phyloP scores from a whole-genome alignment of 192 early-diverging fungal genomes.

The Coemansia sp. region DNA sequence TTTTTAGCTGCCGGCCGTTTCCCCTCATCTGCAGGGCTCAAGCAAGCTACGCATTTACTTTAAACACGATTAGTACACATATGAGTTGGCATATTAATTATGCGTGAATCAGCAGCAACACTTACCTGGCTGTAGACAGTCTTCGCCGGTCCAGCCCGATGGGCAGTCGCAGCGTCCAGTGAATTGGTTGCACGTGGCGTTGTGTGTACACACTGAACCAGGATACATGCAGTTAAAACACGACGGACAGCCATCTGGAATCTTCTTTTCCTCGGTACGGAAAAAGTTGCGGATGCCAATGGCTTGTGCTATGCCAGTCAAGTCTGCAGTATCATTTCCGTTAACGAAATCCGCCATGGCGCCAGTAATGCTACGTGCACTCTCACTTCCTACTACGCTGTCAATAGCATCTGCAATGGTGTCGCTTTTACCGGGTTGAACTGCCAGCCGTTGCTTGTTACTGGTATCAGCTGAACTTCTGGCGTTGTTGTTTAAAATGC shows the following conservation, averaged over 20 bases:
- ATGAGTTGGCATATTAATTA: no score
- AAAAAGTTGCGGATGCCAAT: constrained; percentile 49
- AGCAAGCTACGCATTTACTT: constrained; percentile 65
- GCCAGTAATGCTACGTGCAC: constrained; percentile 15
- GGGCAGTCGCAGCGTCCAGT: constrained; percentile 76
- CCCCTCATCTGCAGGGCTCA: constrained; percentile 64
- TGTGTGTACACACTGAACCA: constrained; percentile 71
- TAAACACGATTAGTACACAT: no score
- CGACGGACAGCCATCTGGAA: constrained; percentile 64
- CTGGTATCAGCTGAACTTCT: not conserved
- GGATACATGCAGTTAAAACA: constrained; percentile 86
- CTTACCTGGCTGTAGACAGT: constrained; percentile 67
- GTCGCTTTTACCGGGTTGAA: not conserved
- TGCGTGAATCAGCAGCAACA: not conserved
- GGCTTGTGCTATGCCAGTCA: constrained; percentile 34
- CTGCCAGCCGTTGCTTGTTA: not conserved
- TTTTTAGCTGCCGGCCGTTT: constrained; percentile 59
- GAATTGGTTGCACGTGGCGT: constrained; percentile 69
- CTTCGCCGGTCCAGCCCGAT: constrained; percentile 75
- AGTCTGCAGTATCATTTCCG: constrained; percentile 29
- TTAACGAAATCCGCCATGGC: constrained; percentile 37
- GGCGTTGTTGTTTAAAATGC: not conserved
- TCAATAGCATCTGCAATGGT: constrained; percentile 5
- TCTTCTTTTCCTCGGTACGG: constrained; percentile 25
- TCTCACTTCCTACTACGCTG: constrained; percentile 1